phyloP scores from a whole-genome alignment of 2,329 filamentous ascomycete genomes.

The Cryphonectria carpinicola region DNA sequence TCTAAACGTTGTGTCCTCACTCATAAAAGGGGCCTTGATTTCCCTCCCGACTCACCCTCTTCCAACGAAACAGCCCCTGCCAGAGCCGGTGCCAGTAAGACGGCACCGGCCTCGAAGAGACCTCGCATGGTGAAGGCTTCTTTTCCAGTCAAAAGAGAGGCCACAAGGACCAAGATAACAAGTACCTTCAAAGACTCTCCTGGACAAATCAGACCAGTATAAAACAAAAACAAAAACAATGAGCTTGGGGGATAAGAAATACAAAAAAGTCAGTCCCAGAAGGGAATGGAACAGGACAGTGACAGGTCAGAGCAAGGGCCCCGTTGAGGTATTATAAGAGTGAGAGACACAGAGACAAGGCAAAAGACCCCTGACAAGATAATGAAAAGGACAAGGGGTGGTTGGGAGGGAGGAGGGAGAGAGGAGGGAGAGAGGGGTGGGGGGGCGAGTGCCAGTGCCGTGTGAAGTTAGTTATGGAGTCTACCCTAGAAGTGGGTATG shows the following conservation, averaged over 20 bases:
- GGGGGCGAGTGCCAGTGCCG: background rate
- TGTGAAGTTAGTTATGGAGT: conserved; percentile 1
- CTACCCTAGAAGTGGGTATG: conserved; percentile 6
- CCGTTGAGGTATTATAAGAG: conserved; percentile 32
- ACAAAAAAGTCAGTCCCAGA: conserved; percentile 22
- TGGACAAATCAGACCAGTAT: background rate
- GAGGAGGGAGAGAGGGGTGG: background rate
- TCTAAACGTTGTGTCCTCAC: background rate
- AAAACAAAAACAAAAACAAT: background rate
- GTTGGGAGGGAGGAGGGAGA: background rate
- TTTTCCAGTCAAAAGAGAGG: background rate
- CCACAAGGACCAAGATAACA: background rate
- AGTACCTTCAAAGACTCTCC: background rate
- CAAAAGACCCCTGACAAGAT: background rate
- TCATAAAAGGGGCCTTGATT: background rate
- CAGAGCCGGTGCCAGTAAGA: conserved; percentile 43
- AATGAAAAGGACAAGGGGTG: background rate
- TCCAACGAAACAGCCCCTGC: conserved; percentile 36
- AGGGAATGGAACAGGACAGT: conserved; percentile 23
- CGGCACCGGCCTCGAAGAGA: conserved; percentile 40
- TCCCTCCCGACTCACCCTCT: conserved; percentile 13
- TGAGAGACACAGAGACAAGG: background rate
- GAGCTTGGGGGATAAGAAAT: background rate
- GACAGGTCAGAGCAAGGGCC: conserved; percentile 30
- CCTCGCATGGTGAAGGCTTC: conserved; percentile 38